Evolutionary conservation across 2,329 filamentous ascomycete species (phyloP), one percentile per base, ranked within the genome.

Genomic region (Celoporthe dispersa): DNA sequence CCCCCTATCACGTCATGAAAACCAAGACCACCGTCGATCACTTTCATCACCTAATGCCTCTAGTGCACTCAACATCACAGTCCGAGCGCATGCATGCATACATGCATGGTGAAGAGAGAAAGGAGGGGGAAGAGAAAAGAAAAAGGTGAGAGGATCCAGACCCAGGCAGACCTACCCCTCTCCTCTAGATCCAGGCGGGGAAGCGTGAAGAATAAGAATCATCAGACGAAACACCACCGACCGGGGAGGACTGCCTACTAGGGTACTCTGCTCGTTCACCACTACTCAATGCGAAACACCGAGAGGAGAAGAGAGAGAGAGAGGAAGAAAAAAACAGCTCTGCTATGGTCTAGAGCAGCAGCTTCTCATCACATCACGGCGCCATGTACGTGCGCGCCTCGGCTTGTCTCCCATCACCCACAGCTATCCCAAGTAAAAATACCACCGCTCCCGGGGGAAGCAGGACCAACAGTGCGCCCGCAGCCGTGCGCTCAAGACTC

Each of bases 141-240:
- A 37, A n/a, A n/a, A n/a, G n/a, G n/a, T n/a, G n/a, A n/a, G n/a
- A n/a, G n/a, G n/a, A 22, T 48, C 41, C 41, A 22, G 41, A 48
- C 41, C 41, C 19, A 48, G 22, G 41, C 2, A 48, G 19, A 48
- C 41, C 39, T 41, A 2, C 4, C 39, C 16, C 5, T 44, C 41
- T 22, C 16, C 41, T 16, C 41, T 16, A 22, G 8, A 9, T 7
- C 19, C 2, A 48, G 22, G 6, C 14, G 39, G 39, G 39, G 39
- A 19, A 41, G 2, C 35, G 12, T 22, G 8, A 48, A 8, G 44
- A n/a, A n/a, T 48, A 31, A 57, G 3, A 48, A n/a, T 48, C 22
- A 57, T 57, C 53, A 57, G 53, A 57, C 53, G 53, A 57, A 57
- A 57, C 53, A 31, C 53, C 53, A 57, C 28, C 12, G 53, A 31